Base-by-base conservation (phyloP, 192 early-diverging fungal species). In the Podila epicladia region DNA sequence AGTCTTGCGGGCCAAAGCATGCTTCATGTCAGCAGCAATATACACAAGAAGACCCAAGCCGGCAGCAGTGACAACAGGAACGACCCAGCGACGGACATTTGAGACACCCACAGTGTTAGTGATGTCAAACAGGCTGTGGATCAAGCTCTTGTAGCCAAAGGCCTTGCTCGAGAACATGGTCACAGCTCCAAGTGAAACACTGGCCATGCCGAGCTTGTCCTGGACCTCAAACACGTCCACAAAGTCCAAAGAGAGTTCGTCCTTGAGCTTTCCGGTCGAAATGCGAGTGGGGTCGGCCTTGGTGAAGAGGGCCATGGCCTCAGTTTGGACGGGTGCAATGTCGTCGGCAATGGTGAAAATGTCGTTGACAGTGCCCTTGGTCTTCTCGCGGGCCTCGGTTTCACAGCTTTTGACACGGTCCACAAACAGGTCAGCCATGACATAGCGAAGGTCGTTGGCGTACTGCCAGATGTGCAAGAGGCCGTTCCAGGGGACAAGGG, bases 391-490 rank as follows among this genome's bases (percentile, higher is more conserved):
- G 22, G 92, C 87, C 55, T 89, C 84, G 28, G 75, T 65, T 77
- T 94, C 91, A 64, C 85, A 87, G 75, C 85, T 86, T 24, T 86
- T 79, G 26, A 93, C 87, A 50, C 90, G 92, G 60, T 90, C 86
- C 51, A 89, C 82, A 64, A 94, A 75, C 15, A 87, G 83, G 45
- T 91, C 86, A 12, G 90, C 84, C 87, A 93, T 91, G 50, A 88
- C 84, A 65, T 90, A 87, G 62, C 92, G 85, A 66, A 99, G 83
- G 59, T 93, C 92, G 53, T 90, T 86, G 17, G 96, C 95, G 83
- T 97, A 99, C 57, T 90, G 86, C 95, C 95, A 97, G 45, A 94
- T 88, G 64, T 93, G 89, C 19, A 95, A 71, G 48, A 97, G 71
- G 32, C 97, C 96, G 31, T 89, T 88, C 83, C 93, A 99, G 55